A percentile compares a stretch with the other conserved stretches of the same genome.
Conservation (phyloP, 345 rosid genomes). For the Abelmoschus esculentus region DNA sequence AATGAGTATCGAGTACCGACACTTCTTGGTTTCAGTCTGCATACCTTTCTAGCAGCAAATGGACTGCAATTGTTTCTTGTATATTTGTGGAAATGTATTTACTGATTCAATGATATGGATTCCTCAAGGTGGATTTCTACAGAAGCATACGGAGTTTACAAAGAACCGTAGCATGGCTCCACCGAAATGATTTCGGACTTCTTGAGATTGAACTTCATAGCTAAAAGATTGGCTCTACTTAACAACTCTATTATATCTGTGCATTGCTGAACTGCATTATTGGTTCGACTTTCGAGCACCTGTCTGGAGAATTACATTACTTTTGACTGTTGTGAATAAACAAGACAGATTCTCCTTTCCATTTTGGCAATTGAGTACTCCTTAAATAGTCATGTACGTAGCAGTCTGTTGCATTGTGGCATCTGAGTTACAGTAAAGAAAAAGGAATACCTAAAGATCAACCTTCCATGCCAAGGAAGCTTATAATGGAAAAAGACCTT, state of each 20-base stretch:
- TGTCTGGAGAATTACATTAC: background rate
- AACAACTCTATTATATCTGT: background rate
- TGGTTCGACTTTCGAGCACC: background rate
- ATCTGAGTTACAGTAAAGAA: background rate
- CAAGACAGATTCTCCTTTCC: background rate
- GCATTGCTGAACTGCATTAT: background rate
- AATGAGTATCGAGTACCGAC: background rate
- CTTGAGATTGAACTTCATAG: background rate
- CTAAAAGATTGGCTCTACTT: background rate
- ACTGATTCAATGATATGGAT: background rate
- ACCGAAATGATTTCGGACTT: constrained; percentile 24
- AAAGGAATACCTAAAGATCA: background rate
- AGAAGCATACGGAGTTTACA: constrained; percentile 28
- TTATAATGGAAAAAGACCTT: background rate
- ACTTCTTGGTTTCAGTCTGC: background rate
- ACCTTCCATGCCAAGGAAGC: background rate
- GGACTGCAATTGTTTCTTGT: background rate
- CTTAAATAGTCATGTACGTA: background rate
- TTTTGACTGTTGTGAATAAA: background rate
- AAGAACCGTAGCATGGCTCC: constrained; percentile 21
- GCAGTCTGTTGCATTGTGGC: background rate
- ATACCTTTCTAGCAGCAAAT: background rate
- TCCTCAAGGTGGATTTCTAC: constrained; percentile 34
- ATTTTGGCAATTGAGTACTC: background rate
- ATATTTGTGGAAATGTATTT: background rate